phyloP scores from a whole-genome alignment of 2,329 filamentous ascomycete species.

The Paraconiothyrium sp. region DNA sequence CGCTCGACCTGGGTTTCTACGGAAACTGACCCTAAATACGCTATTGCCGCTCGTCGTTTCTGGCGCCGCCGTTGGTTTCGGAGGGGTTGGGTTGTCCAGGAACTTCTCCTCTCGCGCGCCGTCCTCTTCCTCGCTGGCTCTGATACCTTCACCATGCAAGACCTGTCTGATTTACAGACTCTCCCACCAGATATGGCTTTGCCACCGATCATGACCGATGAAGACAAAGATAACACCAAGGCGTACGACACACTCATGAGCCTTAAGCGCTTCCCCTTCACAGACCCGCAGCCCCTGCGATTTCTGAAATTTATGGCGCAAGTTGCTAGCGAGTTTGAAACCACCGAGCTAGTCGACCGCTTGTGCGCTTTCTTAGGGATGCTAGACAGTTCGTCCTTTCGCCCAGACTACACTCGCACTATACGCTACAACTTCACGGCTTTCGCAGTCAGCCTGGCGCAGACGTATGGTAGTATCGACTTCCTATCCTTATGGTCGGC shows the following conservation, averaged over 20 bases:
- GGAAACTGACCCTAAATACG: conserved; percentile 7
- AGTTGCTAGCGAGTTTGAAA: conserved; percentile 19
- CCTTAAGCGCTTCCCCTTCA: conserved; percentile 23
- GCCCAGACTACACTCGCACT: conserved; percentile 24
- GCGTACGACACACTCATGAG: conserved; percentile 24
- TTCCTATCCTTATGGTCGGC: conserved; percentile 27
- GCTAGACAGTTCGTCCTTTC: conserved; percentile 21
- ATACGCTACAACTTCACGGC: conserved; percentile 22
- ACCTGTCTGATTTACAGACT: conserved; percentile 22
- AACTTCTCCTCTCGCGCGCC: conserved; percentile 21
- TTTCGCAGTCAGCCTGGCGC: conserved; percentile 22
- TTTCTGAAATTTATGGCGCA: conserved; percentile 25
- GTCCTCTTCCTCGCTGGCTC: conserved; percentile 19
- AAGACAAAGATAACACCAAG: conserved; percentile 8
- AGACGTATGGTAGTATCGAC: conserved; percentile 22
- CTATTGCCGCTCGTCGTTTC: conserved; percentile 18
- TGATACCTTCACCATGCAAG: conserved; percentile 18
- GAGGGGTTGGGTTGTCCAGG: conserved; percentile 28
- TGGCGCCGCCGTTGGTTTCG: conserved; percentile 12
- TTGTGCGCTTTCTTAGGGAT: conserved; percentile 27
- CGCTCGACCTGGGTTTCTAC: conserved; percentile 11
- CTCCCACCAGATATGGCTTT: conserved; percentile 14
- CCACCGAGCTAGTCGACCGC: conserved; percentile 18
- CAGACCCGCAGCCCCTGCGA: conserved; percentile 20
- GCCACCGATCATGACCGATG: conserved; percentile 1